phyloP scores from a whole-genome alignment of 257 asterid species.

The Solanum peruvianum region DNA sequence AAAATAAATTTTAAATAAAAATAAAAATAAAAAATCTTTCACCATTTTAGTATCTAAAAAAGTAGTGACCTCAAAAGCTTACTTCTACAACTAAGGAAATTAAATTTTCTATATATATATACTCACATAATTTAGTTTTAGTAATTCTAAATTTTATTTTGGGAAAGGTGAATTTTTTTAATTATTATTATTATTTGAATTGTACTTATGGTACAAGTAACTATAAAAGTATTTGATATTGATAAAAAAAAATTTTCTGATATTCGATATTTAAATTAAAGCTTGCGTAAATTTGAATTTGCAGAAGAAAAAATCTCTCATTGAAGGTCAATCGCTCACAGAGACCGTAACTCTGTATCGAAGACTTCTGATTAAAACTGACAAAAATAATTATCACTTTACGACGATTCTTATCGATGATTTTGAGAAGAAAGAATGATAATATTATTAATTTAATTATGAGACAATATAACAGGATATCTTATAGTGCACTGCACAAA shows the following conservation, averaged over 20 bases:
- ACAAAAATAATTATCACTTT: not conserved
- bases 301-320: no score
- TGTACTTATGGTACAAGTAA: not conserved
- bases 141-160: not conserved
- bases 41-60: not conserved
- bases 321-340: fast-evolving
- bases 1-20: no score
- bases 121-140: not conserved
- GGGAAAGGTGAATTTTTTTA: not conserved
- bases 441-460: not conserved
- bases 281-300: no score
- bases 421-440: not conserved
- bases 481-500: constrained; percentile 1
- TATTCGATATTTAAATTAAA: not conserved
- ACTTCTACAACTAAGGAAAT: not conserved
- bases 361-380: not conserved
- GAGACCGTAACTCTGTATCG: fast-evolving
- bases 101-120: not conserved
- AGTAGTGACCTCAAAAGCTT: not conserved
- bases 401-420: no score
- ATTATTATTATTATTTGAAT: not conserved
- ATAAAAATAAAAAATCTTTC: not conserved
- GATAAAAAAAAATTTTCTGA: not conserved
- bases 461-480: not conserved
- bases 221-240: not conserved